A percentile compares a stretch with the other conserved stretches of the same genome.
Evolutionary conservation across 257 asterid species (phyloP).

Genomic region (Solanum rostratum): DNA sequence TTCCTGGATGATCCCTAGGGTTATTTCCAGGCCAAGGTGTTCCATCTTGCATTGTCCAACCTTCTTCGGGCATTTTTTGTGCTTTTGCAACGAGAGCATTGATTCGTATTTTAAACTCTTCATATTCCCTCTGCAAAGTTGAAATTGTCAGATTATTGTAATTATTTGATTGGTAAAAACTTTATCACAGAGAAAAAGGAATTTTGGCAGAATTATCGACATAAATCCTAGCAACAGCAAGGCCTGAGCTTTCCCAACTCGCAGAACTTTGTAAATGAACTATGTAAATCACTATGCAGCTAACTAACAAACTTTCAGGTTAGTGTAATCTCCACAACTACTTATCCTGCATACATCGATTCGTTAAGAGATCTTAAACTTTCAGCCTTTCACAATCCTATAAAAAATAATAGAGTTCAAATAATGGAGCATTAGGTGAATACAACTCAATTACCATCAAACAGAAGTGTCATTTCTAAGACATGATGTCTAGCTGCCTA

Average conservation of each 20-base stretch:
- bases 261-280: background rate
- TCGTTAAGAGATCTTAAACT: background rate
- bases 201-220: background rate
- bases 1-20: slow-evolving; percentile 66
- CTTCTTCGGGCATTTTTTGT: slow-evolving; percentile 78
- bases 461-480: background rate
- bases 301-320: background rate
- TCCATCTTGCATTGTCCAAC: slow-evolving; percentile 86
- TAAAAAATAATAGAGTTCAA: background rate
- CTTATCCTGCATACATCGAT: background rate
- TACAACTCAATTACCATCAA: background rate
- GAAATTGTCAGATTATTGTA: background rate
- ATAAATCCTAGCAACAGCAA: background rate
- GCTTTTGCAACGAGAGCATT: slow-evolving; percentile 72
- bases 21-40: slow-evolving; percentile 79
- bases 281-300: background rate
- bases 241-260: background rate
- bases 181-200: background rate
- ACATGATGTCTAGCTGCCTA: background rate
- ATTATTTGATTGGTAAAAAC: background rate
- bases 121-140: slow-evolving; percentile 57
- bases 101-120: slow-evolving; percentile 59
- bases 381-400: background rate
- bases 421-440: background rate
- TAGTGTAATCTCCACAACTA: background rate